These are phyloP conservation scores for Apiospora rasikravindrae DNA, from an alignment of 2,329 filamentous ascomycete genomes.

Conservation along the genomic window DNA sequence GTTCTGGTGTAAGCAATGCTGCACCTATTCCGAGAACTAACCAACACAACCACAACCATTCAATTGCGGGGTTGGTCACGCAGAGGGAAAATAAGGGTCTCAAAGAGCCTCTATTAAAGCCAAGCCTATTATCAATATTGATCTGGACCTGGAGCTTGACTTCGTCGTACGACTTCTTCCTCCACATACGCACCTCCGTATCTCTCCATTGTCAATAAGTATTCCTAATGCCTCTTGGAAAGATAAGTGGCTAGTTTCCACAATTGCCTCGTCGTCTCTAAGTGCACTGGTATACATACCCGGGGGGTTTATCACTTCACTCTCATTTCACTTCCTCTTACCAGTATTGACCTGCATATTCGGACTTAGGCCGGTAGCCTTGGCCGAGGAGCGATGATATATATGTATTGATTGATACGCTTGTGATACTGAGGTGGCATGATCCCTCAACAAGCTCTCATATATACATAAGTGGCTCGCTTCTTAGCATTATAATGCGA, in stretches of 20 bases:
- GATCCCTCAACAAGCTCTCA: not conserved
- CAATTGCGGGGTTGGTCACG: constrained; percentile 12
- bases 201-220: constrained; percentile 3
- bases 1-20: not conserved
- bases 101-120: constrained; percentile 1
- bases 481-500: not conserved
- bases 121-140: constrained; percentile 6
- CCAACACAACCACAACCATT: not conserved
- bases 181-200: not conserved
- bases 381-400: not conserved
- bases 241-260: not conserved
- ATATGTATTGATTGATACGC: not conserved
- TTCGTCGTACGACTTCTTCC: not conserved
- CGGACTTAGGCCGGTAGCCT: not conserved
- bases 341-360: not conserved
- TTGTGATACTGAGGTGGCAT: constrained; percentile 4
- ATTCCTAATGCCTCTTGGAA: not conserved
- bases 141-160: constrained; percentile 10
- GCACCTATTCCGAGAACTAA: not conserved
- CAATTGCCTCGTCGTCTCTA: not conserved
- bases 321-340: not conserved
- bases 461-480: not conserved
- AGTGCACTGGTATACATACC: not conserved
- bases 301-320: not conserved
- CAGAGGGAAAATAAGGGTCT: constrained; percentile 2